Evolutionary conservation across 768 basidiomycete species (phyloP).

Genomic region (Amanita molliuscula): DNA sequence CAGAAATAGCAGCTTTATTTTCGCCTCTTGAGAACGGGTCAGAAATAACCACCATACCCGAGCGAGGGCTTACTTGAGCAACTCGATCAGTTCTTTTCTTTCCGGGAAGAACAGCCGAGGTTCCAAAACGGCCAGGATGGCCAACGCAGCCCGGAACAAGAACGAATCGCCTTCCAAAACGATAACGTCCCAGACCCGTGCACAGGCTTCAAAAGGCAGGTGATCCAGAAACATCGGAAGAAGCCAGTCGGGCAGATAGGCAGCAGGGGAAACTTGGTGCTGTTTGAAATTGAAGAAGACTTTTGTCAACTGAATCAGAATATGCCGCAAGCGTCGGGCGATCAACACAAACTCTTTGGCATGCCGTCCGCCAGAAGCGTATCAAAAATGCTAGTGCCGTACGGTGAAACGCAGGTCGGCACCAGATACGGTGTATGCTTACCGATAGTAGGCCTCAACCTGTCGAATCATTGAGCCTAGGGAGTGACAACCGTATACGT

Average conservation of each 20-base stretch:
- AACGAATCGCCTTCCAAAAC: slow-evolving; percentile 87
- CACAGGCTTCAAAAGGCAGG: slow-evolving; percentile 86
- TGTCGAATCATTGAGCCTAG: slow-evolving; percentile 24
- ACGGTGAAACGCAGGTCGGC: slow-evolving; percentile 6
- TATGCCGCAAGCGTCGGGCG: background rate
- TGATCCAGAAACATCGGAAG: slow-evolving; percentile 74
- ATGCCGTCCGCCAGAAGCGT: slow-evolving; percentile 86
- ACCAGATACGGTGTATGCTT: slow-evolving; percentile 8
- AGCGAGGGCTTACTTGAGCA: slow-evolving; percentile 48
- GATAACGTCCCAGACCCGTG: slow-evolving; percentile 82
- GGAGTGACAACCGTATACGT: slow-evolving; percentile 2
- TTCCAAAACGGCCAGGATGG: slow-evolving; percentile 73
- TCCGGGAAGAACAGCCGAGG: slow-evolving; percentile 86
- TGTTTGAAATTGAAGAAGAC: slow-evolving; percentile 95
- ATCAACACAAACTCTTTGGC: slow-evolving; percentile 68
- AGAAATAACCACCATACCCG: background rate
- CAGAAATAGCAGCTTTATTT: slow-evolving; percentile 74
- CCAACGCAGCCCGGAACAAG: slow-evolving; percentile 77
- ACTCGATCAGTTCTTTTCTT: slow-evolving; percentile 61
- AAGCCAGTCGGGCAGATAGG: slow-evolving; percentile 81
- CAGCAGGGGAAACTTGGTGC: slow-evolving; percentile 77
- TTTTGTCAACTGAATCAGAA: slow-evolving; percentile 17
- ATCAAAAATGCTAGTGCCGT: slow-evolving; percentile 66
- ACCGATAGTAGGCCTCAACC: slow-evolving; percentile 93
- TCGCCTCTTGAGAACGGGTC: slow-evolving; percentile 48